phyloP scores from a whole-genome alignment of 2,329 filamentous ascomycete genomes.

The Cercospora sp. region DNA sequence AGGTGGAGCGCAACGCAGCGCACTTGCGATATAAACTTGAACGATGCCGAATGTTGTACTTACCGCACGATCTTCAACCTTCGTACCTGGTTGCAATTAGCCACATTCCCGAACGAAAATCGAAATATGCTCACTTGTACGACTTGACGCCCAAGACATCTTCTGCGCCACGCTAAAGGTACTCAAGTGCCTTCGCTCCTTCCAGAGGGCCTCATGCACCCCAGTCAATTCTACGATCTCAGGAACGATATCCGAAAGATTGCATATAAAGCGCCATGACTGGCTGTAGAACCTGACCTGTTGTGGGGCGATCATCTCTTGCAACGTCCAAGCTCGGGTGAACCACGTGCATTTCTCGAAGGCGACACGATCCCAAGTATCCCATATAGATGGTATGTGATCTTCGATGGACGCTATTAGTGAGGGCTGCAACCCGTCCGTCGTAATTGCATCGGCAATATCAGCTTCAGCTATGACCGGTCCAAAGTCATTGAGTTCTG shows the following conservation, averaged over 20 bases:
- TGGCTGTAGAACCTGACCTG: neutral
- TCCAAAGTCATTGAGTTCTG: too few species aligned
- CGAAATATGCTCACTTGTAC: neutral
- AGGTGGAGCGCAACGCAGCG: too few species aligned
- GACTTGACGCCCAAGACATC: neutral
- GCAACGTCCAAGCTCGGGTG: neutral
- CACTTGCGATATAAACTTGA: too few species aligned
- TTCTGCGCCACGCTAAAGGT: neutral
- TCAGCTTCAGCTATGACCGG: neutral
- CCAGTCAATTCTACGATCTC: neutral
- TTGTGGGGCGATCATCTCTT: neutral
- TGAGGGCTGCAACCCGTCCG: neutral
- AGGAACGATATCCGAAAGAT: neutral
- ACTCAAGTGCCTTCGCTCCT: neutral
- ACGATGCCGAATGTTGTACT: too few species aligned
- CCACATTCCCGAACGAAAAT: too few species aligned
- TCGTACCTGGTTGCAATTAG: neutral
- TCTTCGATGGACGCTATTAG: neutral
- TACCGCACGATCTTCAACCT: neutral
- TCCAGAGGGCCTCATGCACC: neutral
- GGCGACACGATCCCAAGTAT: neutral
- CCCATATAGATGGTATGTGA: neutral
- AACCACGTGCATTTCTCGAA: neutral
- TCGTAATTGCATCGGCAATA: neutral
- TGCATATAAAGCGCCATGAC: neutral